Evolutionary conservation across 768 basidiomycete genomes (phyloP).

Genomic region (Leccinellum rugosiceps): DNA sequence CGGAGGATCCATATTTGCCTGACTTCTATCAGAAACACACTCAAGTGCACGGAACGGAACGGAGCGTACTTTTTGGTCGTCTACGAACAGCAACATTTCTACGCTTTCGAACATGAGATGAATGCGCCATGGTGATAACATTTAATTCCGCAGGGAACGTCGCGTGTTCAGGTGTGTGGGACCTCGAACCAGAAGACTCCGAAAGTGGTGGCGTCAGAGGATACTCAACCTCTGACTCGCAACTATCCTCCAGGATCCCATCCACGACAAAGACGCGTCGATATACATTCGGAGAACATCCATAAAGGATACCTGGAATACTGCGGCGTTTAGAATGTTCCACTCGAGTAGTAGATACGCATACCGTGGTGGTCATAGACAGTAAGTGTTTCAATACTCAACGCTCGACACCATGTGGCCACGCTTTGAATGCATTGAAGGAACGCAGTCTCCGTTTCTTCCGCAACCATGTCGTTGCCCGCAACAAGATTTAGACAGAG

Average conservation of each 20-base stretch:
- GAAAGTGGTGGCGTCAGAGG: constrained; percentile 79
- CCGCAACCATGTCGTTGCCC: constrained; percentile 34
- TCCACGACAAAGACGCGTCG: constrained; percentile 32
- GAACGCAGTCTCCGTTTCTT: constrained; percentile 40
- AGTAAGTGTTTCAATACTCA: constrained; percentile 61
- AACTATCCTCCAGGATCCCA: constrained; percentile 31
- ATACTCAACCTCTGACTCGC: constrained; percentile 60
- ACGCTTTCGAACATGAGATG: constrained; percentile 16
- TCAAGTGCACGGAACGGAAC: constrained; percentile 5
- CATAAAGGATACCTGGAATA: constrained; percentile 38
- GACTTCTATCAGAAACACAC: constrained; percentile 11
- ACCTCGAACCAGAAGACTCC: constrained; percentile 63
- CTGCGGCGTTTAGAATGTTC: constrained; percentile 4
- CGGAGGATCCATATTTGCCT: constrained; percentile 11
- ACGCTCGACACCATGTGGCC: constrained; percentile 58
- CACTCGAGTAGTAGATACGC: constrained; percentile 18
- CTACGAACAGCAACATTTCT: constrained; percentile 27
- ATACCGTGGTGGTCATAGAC: constrained; percentile 72
- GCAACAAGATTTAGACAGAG: constrained; percentile 61
- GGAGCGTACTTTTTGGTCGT: constrained; percentile 21
- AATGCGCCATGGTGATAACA: constrained; percentile 17
- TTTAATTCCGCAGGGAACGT: constrained; percentile 10
- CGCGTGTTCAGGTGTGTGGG: constrained; percentile 50
- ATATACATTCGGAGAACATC: constrained; percentile 40
- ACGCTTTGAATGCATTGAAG: constrained; percentile 52